A percentile compares a stretch with the other conserved stretches of the same genome.
Conservation (phyloP, 192 early-diverging fungal genomes). For the Umbelopsis sp. region DNA sequence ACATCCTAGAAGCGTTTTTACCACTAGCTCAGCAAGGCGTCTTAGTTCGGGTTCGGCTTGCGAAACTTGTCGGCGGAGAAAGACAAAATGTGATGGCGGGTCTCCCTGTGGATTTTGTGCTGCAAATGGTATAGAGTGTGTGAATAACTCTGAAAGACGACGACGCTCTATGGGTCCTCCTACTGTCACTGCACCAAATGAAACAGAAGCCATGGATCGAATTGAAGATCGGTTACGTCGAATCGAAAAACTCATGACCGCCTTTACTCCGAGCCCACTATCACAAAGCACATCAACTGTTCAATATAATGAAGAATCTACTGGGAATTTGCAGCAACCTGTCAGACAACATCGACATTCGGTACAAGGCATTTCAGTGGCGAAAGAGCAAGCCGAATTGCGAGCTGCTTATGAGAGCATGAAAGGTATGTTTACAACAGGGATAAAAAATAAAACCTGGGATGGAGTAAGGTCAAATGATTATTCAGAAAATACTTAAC, state of each 20-base stretch:
- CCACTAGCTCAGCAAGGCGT: constrained; percentile 32
- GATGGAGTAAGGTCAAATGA: background rate
- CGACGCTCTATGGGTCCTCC: constrained; percentile 25
- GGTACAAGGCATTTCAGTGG: constrained; percentile 36
- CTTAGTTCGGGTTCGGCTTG: constrained; percentile 40
- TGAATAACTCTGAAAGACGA: constrained; percentile 39
- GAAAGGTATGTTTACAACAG: constrained; percentile 5
- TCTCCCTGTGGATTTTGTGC: constrained; percentile 39
- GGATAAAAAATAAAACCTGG: background rate
- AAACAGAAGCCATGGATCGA: constrained; percentile 36
- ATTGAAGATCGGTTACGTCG: constrained; percentile 38
- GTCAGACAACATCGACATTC: constrained; percentile 36
- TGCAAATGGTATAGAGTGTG: constrained; percentile 33
- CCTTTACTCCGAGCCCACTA: constrained; percentile 32
- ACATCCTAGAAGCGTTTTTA: constrained; percentile 35
- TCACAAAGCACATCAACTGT: constrained; percentile 17
- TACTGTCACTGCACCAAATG: background rate
- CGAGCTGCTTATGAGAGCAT: constrained; percentile 21
- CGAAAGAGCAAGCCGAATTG: constrained; percentile 35
- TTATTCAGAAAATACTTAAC: background rate
- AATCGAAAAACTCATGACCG: constrained; percentile 40
- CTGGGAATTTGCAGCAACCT: background rate
- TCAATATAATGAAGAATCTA: constrained; percentile 7
- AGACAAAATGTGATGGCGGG: constrained; percentile 46
- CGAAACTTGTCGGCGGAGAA: constrained; percentile 41